Conservation (phyloP, 257 asterid species). For the Sherardia arvensis region DNA sequence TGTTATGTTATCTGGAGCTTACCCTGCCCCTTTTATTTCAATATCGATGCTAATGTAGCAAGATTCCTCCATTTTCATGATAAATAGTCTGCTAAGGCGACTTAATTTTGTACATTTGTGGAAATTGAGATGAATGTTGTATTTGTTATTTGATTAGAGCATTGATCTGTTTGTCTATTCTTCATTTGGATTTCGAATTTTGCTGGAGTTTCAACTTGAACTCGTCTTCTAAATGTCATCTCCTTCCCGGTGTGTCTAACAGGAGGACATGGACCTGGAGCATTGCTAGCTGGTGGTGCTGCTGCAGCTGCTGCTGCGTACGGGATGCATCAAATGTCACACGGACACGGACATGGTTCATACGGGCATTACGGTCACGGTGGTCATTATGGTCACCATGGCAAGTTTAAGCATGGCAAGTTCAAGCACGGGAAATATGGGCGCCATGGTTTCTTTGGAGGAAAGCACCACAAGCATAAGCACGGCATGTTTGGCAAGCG, state of each 20-base stretch:
- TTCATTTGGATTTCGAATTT: not conserved
- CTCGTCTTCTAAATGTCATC: not conserved
- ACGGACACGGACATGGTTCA: slow-evolving; percentile 33
- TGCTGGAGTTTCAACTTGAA: not conserved
- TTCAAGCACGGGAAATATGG: slow-evolving; percentile 81
- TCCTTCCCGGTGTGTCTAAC: slow-evolving; percentile 11
- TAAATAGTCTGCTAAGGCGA: not conserved
- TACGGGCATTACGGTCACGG: slow-evolving; percentile 35
- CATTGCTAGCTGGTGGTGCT: slow-evolving; percentile 76
- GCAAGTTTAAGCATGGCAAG: slow-evolving; percentile 40
- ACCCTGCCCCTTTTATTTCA: not conserved
- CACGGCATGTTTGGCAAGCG: slow-evolving; percentile 39
- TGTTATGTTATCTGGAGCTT: not conserved
- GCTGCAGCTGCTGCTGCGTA: slow-evolving; percentile 82
- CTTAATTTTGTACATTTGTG: not conserved
- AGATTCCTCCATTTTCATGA: not conserved
- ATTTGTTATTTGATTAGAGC: not conserved
- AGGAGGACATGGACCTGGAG: slow-evolving; percentile 63
- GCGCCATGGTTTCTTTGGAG: slow-evolving; percentile 38
- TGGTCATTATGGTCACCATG: slow-evolving; percentile 35
- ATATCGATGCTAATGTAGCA: not conserved
- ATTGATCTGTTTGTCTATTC: not conserved
- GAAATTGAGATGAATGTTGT: not conserved
- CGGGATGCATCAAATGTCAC: slow-evolving; percentile 73
- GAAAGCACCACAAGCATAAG: slow-evolving; percentile 34